phyloP scores from a whole-genome alignment of 2,329 filamentous ascomycete genomes.

The Hymenoscyphus infarciens region DNA sequence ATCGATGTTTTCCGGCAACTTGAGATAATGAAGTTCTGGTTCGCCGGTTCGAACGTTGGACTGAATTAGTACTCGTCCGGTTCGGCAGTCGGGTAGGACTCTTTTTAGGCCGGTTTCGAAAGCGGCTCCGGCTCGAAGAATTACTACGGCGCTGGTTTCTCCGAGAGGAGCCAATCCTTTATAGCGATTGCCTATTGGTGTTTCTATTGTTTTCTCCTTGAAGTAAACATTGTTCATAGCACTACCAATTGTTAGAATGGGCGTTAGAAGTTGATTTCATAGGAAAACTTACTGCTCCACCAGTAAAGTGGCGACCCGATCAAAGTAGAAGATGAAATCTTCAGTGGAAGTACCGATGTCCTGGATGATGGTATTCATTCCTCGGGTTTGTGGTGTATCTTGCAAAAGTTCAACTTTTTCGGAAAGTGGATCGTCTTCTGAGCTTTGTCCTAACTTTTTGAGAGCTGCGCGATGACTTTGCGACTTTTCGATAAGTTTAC shows the following conservation, averaged over 20 bases:
- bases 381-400: slow-evolving; percentile 74
- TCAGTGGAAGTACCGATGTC: slow-evolving; percentile 74
- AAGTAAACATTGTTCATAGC: slow-evolving; percentile 77
- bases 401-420: slow-evolving; percentile 70
- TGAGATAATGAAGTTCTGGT: slow-evolving; percentile 87
- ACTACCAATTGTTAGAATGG: slow-evolving; percentile 40
- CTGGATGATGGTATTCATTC: slow-evolving; percentile 88
- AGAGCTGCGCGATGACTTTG: slow-evolving; percentile 76
- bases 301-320: slow-evolving; percentile 78
- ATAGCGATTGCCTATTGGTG: slow-evolving; percentile 68
- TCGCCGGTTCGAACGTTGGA: slow-evolving; percentile 82
- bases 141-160: slow-evolving; percentile 78
- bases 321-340: slow-evolving; percentile 97
- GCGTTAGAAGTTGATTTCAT: not conserved
- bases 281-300: slow-evolving; percentile 63
- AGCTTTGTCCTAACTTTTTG: slow-evolving; percentile 68
- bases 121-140: slow-evolving; percentile 83
- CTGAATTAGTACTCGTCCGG: slow-evolving; percentile 85
- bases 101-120: slow-evolving; percentile 85
- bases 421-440: slow-evolving; percentile 69
- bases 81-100: slow-evolving; percentile 88
- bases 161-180: slow-evolving; percentile 67
- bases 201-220: slow-evolving; percentile 59
- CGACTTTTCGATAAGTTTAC: slow-evolving; percentile 83
- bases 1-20: slow-evolving; percentile 70